Base-by-base conservation (phyloP, 2,329 filamentous ascomycete species). In the Botrytis sinoallii region DNA sequence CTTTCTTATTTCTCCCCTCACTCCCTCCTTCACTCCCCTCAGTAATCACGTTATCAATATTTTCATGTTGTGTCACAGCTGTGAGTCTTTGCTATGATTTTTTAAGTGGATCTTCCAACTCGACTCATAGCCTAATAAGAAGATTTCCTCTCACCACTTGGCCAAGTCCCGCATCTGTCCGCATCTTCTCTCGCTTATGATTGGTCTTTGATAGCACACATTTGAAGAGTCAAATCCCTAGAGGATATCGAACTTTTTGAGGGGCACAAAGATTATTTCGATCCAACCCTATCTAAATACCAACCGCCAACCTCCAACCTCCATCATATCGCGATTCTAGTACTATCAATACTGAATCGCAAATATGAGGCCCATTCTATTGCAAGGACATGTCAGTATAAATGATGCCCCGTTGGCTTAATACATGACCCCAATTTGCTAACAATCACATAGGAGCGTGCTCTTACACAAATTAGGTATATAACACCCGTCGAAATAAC, bases 321-420 rank as follows among this genome's bases (percentile, higher is more conserved):
- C 70, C 42, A 55, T 66, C 68, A 48, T 63, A 64, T 48, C 66
- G 66, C n/a, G 61, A 67, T 72, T 52, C 46, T 20, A 67, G 70
- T 72, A 57, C 6, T 42, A 44, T 67, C 35, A 29, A 74, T 61
- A 70, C 59, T 57, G 63, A 76, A 72, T 75, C 74, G 82, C 84
- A 86, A 94, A 85, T 76, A 99, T 99, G 96, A 94, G 96, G 87
- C 96, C 96, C 82, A 97, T 98, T 85, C 88, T 99, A 81, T 89
- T 99, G 81, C 92, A 94, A 84, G 96, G 96, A 85, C 96, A 99
- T 90, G 91, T 91, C 84, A 80, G 87, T 84, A 57, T n/a, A 63
- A n/a, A 38, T 44, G 12, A 40, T 44, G 12, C 64, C 60, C 14
- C 18, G 40, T 22, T 59, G n/a, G 46, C n/a, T 59, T 35, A 32